These are phyloP conservation scores for Chaetomiaceae sp. DNA, from an alignment of 2,329 filamentous ascomycete genomes.

Conservation along the genomic window DNA sequence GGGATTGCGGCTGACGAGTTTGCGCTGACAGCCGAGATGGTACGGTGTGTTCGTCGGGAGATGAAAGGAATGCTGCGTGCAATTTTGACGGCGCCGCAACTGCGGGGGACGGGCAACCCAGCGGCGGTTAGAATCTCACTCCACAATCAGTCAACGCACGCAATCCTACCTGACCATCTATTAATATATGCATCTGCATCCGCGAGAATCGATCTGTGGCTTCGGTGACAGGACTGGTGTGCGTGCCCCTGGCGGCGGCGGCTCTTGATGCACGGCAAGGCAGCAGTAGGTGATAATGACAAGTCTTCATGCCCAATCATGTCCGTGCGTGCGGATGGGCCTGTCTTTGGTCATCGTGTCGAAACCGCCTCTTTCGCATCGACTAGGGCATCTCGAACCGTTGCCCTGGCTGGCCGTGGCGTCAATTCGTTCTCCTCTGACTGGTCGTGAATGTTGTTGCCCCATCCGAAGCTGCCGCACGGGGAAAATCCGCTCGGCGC, in stretches of 20 bases:
- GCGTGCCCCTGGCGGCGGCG: neutral
- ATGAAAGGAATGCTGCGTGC: no score
- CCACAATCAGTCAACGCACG: no score
- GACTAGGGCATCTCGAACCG: neutral
- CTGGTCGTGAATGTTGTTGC: neutral
- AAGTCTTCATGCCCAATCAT: neutral
- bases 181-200: no score
- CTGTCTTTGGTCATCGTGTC: neutral
- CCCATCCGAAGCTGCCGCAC: slow-evolving; percentile 7
- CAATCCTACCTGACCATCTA: no score
- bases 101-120: no score
- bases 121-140: no score
- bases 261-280: neutral
- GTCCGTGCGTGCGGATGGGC: neutral
- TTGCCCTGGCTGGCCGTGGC: neutral
- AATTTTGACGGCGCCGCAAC: no score
- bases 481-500: neutral
- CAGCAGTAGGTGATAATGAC: neutral
- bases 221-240: no score
- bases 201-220: no score
- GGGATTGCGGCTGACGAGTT: neutral
- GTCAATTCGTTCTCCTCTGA: slow-evolving; percentile 9
- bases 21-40: no score
- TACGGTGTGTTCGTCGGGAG: no score
- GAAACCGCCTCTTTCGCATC: neutral